Evolutionary conservation across 129 eudicot species (phyloP).

Genomic region (Arctium minus): DNA sequence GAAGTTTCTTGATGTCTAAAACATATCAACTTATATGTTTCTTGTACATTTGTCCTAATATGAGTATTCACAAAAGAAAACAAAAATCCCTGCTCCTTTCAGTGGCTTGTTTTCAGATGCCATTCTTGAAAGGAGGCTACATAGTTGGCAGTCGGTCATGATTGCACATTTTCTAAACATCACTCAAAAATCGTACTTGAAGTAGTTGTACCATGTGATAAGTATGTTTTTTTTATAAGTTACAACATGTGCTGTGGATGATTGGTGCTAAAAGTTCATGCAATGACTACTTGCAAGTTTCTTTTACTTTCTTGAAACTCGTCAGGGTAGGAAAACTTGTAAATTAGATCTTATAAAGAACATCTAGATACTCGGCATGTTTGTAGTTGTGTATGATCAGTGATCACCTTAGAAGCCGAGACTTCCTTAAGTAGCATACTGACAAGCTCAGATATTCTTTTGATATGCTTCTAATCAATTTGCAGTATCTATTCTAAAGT

Average conservation of each 20-base stretch:
- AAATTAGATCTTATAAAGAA: neutral
- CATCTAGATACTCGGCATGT: neutral
- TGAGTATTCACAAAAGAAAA: neutral
- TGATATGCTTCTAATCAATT: neutral
- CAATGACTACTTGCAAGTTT: neutral
- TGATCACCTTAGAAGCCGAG: neutral
- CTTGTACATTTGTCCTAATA: neutral
- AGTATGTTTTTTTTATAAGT: neutral
- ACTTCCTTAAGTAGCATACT: neutral
- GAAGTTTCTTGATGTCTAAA: neutral
- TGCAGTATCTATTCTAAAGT: neutral
- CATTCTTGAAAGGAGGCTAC: neutral
- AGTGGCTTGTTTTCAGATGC: neutral
- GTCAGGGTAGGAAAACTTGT: neutral
- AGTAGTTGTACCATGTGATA: slow-evolving; percentile 2
- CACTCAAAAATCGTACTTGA: neutral
- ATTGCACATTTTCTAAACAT: neutral
- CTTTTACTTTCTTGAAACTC: neutral
- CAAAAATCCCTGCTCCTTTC: neutral
- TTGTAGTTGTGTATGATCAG: neutral
- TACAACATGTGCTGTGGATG: slow-evolving; percentile 8
- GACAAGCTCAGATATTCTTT: neutral
- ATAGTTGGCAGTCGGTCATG: neutral
- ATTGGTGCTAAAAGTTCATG: neutral
- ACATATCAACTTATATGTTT: neutral